Evolutionary conservation across 331 rosid species (phyloP).

Genomic region (Arachis monticola): DNA sequence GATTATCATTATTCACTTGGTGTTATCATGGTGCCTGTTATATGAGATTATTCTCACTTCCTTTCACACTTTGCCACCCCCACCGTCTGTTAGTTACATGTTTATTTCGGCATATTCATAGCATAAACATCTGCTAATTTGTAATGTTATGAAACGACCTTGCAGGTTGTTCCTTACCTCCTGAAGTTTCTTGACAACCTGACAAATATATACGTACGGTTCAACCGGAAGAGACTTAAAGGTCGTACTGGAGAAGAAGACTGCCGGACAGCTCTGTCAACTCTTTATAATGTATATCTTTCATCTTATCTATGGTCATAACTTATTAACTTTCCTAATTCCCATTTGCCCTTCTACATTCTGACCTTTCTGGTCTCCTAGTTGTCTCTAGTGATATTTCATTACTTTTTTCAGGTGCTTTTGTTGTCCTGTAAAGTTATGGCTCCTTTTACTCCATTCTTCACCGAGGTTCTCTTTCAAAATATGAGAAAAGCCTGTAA

Average conservation of each 20-base stretch:
- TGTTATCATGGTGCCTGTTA: constrained; percentile 3
- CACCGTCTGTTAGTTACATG: constrained; percentile 8
- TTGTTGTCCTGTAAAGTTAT: constrained; percentile 90
- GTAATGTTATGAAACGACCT: constrained; percentile 12
- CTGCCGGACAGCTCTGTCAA: constrained; percentile 87
- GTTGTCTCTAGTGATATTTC: constrained; percentile 22
- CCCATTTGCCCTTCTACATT: background rate
- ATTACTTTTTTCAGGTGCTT: constrained; percentile 69
- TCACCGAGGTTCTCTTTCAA: constrained; percentile 92
- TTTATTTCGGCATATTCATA: constrained; percentile 9
- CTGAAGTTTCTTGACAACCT: constrained; percentile 92
- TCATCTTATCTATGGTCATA: background rate
- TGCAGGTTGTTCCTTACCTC: constrained; percentile 95
- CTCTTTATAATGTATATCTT: constrained; percentile 77
- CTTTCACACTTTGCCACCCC: constrained; percentile 1
- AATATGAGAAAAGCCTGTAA: constrained; percentile 80
- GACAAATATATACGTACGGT: constrained; percentile 90
- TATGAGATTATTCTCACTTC: constrained; percentile 17
- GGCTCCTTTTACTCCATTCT: constrained; percentile 99
- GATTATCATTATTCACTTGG: constrained; percentile 3
- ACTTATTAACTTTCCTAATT: background rate
- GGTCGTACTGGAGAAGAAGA: constrained; percentile 97
- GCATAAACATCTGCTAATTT: constrained; percentile 22
- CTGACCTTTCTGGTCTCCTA: constrained; percentile 19
- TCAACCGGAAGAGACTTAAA: constrained; percentile 97